These are phyloP conservation scores for Diaporthe humulicola DNA, from an alignment of 2,329 filamentous ascomycete genomes.

Conservation along the genomic window DNA sequence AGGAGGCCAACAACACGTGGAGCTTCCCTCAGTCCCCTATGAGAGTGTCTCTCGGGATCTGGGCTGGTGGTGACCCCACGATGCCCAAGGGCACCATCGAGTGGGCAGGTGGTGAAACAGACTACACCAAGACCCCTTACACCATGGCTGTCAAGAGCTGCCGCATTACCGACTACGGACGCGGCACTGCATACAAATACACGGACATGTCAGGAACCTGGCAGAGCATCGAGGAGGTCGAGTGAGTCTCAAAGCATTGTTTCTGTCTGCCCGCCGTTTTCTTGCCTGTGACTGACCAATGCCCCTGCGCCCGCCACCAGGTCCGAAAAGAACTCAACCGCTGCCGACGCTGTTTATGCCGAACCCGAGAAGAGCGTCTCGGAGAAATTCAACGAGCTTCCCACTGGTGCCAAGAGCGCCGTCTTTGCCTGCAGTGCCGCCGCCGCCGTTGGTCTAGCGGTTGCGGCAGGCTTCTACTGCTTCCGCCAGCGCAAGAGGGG, in stretches of 20 bases:
- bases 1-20: conserved; percentile 71
- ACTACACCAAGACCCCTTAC: conserved; percentile 76
- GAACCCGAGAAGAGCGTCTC: conserved; percentile 58
- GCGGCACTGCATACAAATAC: conserved; percentile 75
- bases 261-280: not conserved
- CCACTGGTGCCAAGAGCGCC: conserved; percentile 63
- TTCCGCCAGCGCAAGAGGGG: conserved; percentile 67
- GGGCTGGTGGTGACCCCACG: conserved; percentile 71
- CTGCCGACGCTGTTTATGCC: conserved; percentile 58
- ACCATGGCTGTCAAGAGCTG: conserved; percentile 79
- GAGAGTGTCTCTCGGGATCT: conserved; percentile 77
- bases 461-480: conserved; percentile 64
- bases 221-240: conserved; percentile 71
- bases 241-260: conserved; percentile 56
- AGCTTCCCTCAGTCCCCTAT: conserved; percentile 84
- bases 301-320: conserved; percentile 47
- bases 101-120: conserved; percentile 78
- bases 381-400: conserved; percentile 68
- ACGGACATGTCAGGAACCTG: conserved; percentile 72
- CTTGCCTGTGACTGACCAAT: not conserved
- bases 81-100: conserved; percentile 70
- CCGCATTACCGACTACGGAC: conserved; percentile 69
- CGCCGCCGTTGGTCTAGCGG: conserved; percentile 58
- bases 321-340: conserved; percentile 66
- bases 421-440: conserved; percentile 65